A percentile compares a stretch with the other conserved stretches of the same genome.
These are phyloP conservation scores for Ceratocystis alfenasii DNA, from an alignment of 2,329 filamentous ascomycete genomes.

Conservation along the genomic window DNA sequence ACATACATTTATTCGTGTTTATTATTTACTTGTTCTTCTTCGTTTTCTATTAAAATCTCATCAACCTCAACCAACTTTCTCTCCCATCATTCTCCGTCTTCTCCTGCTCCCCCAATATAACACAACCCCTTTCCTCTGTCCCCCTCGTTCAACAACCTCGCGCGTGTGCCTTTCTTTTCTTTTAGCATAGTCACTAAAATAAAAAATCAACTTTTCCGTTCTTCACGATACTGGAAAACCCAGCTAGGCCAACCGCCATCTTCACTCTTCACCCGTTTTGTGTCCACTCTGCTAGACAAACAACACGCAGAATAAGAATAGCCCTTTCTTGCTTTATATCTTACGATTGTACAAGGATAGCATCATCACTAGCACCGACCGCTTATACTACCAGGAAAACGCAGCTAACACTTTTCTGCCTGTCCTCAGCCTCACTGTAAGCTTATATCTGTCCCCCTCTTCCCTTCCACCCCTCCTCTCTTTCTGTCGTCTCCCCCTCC, in stretches of 20 bases:
- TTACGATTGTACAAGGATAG: too few species aligned
- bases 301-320: too few species aligned
- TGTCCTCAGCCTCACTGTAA: neutral
- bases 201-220: neutral
- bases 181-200: conserved; percentile 9
- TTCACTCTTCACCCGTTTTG: neutral
- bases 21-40: neutral
- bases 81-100: neutral
- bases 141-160: neutral
- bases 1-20: neutral
- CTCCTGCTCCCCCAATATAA: neutral
- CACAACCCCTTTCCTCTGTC: neutral
- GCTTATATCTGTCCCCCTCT: neutral
- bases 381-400: too few species aligned
- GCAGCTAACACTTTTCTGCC: neutral
- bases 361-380: too few species aligned
- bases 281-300: neutral
- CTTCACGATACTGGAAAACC: neutral
- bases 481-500: neutral
- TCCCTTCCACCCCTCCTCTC: neutral
- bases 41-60: neutral
- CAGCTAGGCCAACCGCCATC: neutral
- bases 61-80: neutral
- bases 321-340: too few species aligned
- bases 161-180: neutral